A percentile compares a stretch with the other conserved stretches of the same genome.
These are phyloP conservation scores for Schwanniomyces occidentalis DNA, from an alignment of 805 yeast species.

Conservation along the genomic window DNA sequence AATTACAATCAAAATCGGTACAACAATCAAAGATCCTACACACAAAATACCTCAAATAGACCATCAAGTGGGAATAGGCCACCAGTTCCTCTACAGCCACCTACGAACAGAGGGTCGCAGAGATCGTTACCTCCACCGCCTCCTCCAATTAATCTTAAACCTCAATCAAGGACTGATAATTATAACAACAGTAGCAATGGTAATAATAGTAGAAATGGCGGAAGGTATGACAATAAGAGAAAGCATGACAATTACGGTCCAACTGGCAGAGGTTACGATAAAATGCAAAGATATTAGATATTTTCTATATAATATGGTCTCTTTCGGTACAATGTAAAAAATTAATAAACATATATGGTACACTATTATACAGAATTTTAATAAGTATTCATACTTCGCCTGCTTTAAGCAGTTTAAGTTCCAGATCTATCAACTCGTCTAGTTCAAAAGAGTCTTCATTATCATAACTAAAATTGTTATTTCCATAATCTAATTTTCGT, in stretches of 20 bases:
- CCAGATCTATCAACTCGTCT: constrained; percentile 24
- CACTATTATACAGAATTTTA: constrained; percentile 1
- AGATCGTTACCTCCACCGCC: constrained; percentile 22
- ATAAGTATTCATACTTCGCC: constrained; percentile 14
- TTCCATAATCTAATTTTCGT: too few species aligned
- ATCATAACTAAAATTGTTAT: too few species aligned
- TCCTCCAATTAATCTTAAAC: constrained; percentile 16
- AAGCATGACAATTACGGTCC: constrained; percentile 19
- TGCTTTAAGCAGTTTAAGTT: constrained; percentile 19
- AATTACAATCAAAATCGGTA: constrained; percentile 4
- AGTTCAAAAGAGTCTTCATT: constrained; percentile 19
- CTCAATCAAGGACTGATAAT: constrained; percentile 4
- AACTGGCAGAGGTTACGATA: constrained; percentile 26
- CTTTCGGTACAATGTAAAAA: too few species aligned
- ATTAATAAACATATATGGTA: not conserved
- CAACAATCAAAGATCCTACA: constrained; percentile 3
- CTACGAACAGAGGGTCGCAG: constrained; percentile 3
- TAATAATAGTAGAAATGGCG: constrained; percentile 7
- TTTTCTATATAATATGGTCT: too few species aligned
- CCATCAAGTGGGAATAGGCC: constrained; percentile 2
- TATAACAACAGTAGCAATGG: constrained; percentile 8
- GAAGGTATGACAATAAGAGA: constrained; percentile 23
- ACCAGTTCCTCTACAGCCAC: constrained; percentile 10
- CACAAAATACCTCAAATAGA: constrained; percentile 3
- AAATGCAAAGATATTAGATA: constrained; percentile 27